phyloP scores from a whole-genome alignment of 2,329 filamentous ascomycete genomes.

The Aspergillus hiratsukae region DNA sequence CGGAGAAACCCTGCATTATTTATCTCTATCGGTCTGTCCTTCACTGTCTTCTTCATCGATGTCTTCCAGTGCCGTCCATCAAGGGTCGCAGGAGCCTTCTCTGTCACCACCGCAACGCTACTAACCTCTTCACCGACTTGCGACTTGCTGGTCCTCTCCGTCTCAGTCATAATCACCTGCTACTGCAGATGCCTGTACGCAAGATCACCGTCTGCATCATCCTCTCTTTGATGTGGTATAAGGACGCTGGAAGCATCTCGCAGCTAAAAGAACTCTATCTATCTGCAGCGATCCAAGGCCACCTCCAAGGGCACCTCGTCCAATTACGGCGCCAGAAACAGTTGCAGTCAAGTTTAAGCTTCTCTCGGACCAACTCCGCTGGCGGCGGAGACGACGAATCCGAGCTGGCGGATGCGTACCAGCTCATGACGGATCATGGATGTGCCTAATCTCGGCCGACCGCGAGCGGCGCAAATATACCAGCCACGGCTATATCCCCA shows the following conservation, averaged over 20 bases:
- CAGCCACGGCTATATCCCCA: conserved; percentile 10
- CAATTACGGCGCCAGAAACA: conserved; percentile 5
- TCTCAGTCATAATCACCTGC: conserved; percentile 29
- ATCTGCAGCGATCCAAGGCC: background rate
- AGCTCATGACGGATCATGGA: background rate
- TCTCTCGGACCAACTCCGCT: conserved; percentile 7
- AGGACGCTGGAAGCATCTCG: background rate
- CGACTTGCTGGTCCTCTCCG: conserved; percentile 26
- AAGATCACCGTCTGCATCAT: conserved; percentile 29
- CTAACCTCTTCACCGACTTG: conserved; percentile 29
- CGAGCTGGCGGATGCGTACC: conserved; percentile 18
- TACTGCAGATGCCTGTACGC: conserved; percentile 24
- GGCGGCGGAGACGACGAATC: conserved; percentile 8
- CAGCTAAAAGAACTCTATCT: background rate
- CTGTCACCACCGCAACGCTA: conserved; percentile 20
- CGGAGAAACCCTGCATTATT: background rate
- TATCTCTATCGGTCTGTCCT: too few relatives aligned
- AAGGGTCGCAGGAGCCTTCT: conserved; percentile 22
- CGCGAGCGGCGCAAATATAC: conserved; percentile 18
- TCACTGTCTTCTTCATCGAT: conserved; percentile 22
- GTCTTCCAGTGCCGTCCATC: conserved; percentile 27
- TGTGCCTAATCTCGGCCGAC: background rate
- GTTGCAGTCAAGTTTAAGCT: conserved; percentile 1
- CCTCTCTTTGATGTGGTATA: conserved; percentile 26
- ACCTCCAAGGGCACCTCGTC: conserved; percentile 13